Conservation (phyloP, 257 asterid species). For the Forsythia suspensa region DNA sequence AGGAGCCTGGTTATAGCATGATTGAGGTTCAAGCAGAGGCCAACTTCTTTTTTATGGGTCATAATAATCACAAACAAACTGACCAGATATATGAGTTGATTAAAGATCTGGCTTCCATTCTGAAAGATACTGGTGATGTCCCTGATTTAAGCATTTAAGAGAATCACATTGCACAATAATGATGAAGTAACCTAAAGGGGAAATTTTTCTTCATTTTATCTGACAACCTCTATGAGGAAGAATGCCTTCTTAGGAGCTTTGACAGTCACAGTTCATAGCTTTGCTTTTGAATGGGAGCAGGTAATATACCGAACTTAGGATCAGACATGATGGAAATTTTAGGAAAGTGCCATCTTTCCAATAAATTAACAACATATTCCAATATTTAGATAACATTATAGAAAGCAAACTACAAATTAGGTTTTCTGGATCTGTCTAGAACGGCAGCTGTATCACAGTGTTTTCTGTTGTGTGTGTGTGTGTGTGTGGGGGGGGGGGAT, state of each 20-base stretch:
- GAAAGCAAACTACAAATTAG: not conserved
- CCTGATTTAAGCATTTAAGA: constrained; percentile 45
- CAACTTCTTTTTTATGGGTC: constrained; percentile 84
- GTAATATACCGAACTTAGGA: constrained; percentile 17
- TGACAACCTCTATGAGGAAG: not conserved
- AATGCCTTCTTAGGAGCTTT: not conserved
- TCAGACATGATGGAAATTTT: not conserved
- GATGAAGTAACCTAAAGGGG: not conserved
- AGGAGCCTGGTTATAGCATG: constrained; percentile 95
- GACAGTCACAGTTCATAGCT: not conserved
- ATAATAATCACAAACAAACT: constrained; percentile 70
- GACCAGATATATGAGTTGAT: constrained; percentile 50
- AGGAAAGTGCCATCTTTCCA: not conserved
- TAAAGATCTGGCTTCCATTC: constrained; percentile 44
- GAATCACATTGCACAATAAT: constrained; percentile 12
- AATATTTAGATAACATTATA: constrained; percentile 5
- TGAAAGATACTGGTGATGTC: constrained; percentile 55
- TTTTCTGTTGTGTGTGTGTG: not conserved
- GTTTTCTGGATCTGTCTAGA: not conserved
- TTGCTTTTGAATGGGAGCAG: constrained; percentile 3
- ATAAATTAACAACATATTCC: constrained; percentile 4
- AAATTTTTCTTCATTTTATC: not conserved
- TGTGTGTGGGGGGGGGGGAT: constrained; percentile 3
- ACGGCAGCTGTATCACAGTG: not conserved
- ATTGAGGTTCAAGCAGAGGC: constrained; percentile 74